phyloP scores from a whole-genome alignment of 2,329 filamentous ascomycete species.

The Ciborinia camelliae region DNA sequence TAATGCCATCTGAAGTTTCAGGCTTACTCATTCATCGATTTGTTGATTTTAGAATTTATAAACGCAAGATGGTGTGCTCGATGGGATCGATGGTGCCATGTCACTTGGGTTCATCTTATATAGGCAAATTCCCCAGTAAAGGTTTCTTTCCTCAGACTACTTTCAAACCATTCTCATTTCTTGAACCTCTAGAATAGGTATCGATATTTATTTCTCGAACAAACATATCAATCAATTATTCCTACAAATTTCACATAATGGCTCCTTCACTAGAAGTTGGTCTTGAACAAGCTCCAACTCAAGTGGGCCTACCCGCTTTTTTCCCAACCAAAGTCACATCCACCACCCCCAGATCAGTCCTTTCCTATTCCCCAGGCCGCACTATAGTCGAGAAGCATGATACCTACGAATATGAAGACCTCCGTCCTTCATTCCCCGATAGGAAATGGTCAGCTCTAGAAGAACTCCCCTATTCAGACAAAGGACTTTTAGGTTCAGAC shows the following conservation, averaged over 20 bases:
- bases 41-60: not conserved
- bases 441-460: conserved; percentile 49
- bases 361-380: conserved; percentile 43
- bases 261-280: conserved; percentile 25
- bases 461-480: conserved; percentile 50
- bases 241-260: conserved; percentile 17
- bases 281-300: conserved; percentile 16
- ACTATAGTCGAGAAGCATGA: conserved; percentile 45
- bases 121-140: not conserved
- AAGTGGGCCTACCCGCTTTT: not conserved
- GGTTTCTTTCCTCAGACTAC: not conserved
- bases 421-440: conserved; percentile 51
- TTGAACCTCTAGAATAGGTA: not conserved
- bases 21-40: conserved; percentile 9
- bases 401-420: conserved; percentile 50
- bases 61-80: conserved; percentile 19
- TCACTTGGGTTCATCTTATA: conserved; percentile 11
- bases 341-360: not conserved
- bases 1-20: not conserved
- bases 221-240: not conserved
- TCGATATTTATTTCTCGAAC: not conserved
- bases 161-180: not conserved
- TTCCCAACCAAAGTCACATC: conserved; percentile 14
- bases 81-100: conserved; percentile 18
- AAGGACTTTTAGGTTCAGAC: conserved; percentile 51